These are phyloP conservation scores for Staphylotrichum longicolle DNA, from an alignment of 495 filamentous ascomycete genomes.

Conservation along the genomic window DNA sequence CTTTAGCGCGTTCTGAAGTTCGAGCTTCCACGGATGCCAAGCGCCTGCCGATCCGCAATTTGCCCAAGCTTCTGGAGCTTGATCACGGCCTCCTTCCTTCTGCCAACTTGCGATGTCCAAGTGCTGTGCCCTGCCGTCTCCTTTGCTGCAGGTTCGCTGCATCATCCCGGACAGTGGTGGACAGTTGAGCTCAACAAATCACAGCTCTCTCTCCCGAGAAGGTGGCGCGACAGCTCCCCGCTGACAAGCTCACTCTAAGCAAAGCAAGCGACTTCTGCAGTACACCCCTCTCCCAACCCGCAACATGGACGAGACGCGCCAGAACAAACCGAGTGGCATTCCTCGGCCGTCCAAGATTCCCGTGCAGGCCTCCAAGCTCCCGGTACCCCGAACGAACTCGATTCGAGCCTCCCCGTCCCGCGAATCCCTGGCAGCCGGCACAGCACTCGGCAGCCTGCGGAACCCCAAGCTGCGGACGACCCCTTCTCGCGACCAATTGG, in stretches of 20 bases:
- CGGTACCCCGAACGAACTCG: conserved; percentile 31
- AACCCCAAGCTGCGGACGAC: conserved; percentile 44
- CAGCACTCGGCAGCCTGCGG: conserved; percentile 25
- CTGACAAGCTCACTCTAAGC: no score
- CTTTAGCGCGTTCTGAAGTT: no score
- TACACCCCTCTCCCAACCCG: background rate
- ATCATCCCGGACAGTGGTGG: no score
- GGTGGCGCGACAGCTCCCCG: no score
- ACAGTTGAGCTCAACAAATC: no score
- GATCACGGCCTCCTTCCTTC: no score
- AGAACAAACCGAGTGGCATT: conserved; percentile 28
- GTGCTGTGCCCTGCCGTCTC: no score
- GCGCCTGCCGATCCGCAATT: conserved; percentile 11
- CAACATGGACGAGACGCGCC: conserved; percentile 39
- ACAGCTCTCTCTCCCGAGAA: no score
- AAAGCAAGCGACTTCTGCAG: no score
- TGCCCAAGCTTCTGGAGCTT: conserved; percentile 8
- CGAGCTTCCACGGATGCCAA: conserved; percentile 2
- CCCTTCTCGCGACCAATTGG: conserved; percentile 44
- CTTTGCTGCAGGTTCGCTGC: no score
- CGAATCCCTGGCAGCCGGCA: conserved; percentile 26
- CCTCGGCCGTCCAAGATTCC: conserved; percentile 35
- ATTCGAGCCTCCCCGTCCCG: conserved; percentile 33
- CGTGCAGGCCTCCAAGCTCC: conserved; percentile 32
- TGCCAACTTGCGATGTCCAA: no score